A percentile compares a stretch with the other conserved stretches of the same genome.
Conservation (phyloP, 1,284 basidiomycete species). For the Ceratobasidium sp. region DNA sequence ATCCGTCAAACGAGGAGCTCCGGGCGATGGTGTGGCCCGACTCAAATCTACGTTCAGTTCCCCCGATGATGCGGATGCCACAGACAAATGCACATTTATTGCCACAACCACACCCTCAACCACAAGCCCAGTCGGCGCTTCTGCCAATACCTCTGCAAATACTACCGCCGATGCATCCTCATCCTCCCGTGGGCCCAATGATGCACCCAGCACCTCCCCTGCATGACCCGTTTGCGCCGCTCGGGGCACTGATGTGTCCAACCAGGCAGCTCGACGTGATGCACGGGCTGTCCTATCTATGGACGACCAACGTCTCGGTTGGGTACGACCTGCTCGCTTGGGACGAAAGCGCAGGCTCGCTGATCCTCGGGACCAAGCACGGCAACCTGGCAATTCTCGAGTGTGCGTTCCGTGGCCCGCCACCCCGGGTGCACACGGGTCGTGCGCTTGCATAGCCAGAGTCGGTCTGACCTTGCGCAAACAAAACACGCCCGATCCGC, state of each 20-base stretch:
- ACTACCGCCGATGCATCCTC: constrained; percentile 1
- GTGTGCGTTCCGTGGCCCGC: constrained; percentile 21
- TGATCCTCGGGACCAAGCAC: not conserved
- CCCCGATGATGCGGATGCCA: not conserved
- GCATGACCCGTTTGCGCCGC: constrained; percentile 5
- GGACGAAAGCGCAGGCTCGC: constrained; percentile 24
- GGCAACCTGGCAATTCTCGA: constrained; percentile 24
- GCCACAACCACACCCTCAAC: not conserved
- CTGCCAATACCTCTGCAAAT: constrained; percentile 6
- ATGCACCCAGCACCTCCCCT: not conserved
- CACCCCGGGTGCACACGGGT: not conserved
- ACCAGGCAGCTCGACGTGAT: constrained; percentile 1
- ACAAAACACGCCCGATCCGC: constrained; percentile 19
- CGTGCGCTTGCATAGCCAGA: not conserved
- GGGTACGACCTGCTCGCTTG: constrained; percentile 31
- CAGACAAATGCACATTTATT: constrained; percentile 12
- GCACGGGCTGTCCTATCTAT: constrained; percentile 7
- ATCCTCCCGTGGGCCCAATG: not conserved
- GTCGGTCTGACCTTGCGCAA: not conserved
- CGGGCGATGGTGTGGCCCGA: not conserved
- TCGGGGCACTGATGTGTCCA: not conserved
- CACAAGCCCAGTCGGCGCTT: not conserved
- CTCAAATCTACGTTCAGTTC: not conserved
- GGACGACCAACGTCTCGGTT: not conserved
- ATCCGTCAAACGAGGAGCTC: constrained; percentile 21